Evolutionary conservation across 495 filamentous ascomycete genomes (phyloP).

Genomic region (Penicillium pulvis): DNA sequence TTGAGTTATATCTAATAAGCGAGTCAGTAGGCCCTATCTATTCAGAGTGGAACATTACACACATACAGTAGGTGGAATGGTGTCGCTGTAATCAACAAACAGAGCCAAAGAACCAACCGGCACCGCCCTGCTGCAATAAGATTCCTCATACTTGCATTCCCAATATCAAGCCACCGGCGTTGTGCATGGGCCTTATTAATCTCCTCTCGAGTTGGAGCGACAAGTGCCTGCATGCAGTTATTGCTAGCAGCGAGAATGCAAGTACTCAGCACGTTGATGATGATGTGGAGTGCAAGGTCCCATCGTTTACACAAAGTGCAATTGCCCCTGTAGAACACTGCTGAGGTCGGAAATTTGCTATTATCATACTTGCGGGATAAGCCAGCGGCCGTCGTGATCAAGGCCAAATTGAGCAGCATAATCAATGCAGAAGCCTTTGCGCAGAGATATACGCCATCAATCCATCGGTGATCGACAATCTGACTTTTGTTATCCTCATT

Average conservation of each 20-base stretch:
- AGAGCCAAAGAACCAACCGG: conserved; percentile 16
- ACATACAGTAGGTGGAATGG: conserved; percentile 32
- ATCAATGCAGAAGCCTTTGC: too few species aligned
- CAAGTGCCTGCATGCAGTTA: conserved; percentile 44
- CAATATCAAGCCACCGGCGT: conserved; percentile 29
- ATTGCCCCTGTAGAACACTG: too few species aligned
- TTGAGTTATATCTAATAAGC: conserved; percentile 18
- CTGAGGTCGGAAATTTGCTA: too few species aligned
- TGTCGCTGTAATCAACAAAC: conserved; percentile 20
- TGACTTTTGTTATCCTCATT: too few species aligned
- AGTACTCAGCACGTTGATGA: conserved; percentile 38
- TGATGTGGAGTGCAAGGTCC: conserved; percentile 22
- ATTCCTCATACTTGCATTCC: conserved; percentile 20
- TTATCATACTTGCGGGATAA: too few species aligned
- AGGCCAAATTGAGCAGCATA: too few species aligned
- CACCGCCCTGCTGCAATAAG: conserved; percentile 9
- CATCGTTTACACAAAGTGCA: conserved; percentile 1
- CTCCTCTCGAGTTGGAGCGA: conserved; percentile 30
- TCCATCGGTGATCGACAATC: too few species aligned
- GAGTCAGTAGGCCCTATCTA: not conserved
- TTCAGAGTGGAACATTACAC: not conserved
- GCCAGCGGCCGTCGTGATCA: too few species aligned
- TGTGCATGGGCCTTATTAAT: conserved; percentile 21
- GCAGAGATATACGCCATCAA: too few species aligned
- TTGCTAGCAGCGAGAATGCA: conserved; percentile 34